Base-by-base conservation (phyloP, 805 yeast genomes). In the Debaryomyces tyrocola region DNA sequence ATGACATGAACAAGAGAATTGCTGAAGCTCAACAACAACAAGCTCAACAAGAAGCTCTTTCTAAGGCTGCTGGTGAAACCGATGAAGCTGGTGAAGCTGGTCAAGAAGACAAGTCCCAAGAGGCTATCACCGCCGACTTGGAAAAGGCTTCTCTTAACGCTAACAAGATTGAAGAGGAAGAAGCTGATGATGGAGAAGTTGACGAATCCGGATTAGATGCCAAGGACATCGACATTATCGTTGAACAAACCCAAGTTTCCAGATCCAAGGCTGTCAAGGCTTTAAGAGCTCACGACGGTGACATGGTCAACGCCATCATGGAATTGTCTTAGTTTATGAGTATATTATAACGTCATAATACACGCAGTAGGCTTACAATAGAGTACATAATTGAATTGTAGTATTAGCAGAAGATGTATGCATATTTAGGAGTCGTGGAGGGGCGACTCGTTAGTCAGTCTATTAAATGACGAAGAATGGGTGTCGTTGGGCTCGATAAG, bases 231-330 rank as follows among this genome's bases (percentile, higher is more conserved):
- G 85, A 84, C 58, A 79, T 94, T 67, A 87, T 94, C 63, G 79
- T 86, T 67, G 94, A 90, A 68, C 99, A 92, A 79, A 87, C 97
- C 63, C 85, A 83, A 63, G 94, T 84, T 53, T 80, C 96, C 46
- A 85, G 90, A 77, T 83, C 82, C 61, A 88, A 89, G 80, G 98
- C 98, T 55, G 88, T 83, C 61, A 87, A 86, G 72, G 96, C 97
- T 60, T 80, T 94, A 71, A 86, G 79, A 70, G 85, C 80, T 58
- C 90, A 91, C 79, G 81, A 87, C 61, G 90, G 91, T 71, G 98
- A 94, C 71, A 84, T 94, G 74, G 97, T 94, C 67, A 90, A 91
- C 69, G 92, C 98, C 59, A 90, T 92, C 71, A 89, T 92, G 96
- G 83, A 87, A 55, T 78, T 86, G 70, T 71, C 77, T 51, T 73